A percentile compares a stretch with the other conserved stretches of the same genome.
These are phyloP conservation scores for Talaromyces rugulosus DNA, from an alignment of 2,329 filamentous ascomycete genomes.

Conservation along the genomic window DNA sequence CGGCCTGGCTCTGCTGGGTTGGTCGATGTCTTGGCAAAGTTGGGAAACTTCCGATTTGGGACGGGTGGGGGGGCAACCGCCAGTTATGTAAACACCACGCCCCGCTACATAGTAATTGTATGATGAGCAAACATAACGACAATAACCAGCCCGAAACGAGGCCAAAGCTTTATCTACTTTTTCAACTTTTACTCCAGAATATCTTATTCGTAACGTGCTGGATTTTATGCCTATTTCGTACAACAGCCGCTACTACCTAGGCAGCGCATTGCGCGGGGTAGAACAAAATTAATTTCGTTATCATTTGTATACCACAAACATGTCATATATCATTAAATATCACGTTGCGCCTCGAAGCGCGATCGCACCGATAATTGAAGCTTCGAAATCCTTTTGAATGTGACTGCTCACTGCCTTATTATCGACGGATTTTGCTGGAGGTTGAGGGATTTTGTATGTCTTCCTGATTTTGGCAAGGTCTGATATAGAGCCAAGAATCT, in stretches of 20 bases:
- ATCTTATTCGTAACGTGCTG: not conserved
- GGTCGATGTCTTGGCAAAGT: constrained; percentile 30
- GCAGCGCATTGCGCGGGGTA: not conserved
- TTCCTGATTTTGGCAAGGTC: constrained; percentile 72
- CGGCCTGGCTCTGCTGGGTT: not conserved
- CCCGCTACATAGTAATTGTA: not conserved
- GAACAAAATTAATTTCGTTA: not conserved
- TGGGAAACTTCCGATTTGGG: constrained; percentile 27
- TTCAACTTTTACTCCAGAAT: not conserved
- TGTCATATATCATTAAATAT: constrained; percentile 12
- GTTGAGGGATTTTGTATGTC: constrained; percentile 74
- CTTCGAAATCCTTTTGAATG: constrained; percentile 50
- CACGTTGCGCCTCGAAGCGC: constrained; percentile 61
- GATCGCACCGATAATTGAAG: constrained; percentile 70
- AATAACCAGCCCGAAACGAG: not conserved
- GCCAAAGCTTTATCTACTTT: not conserved
- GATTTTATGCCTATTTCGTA: not conserved
- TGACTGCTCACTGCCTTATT: constrained; percentile 17
- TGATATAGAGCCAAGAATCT: constrained; percentile 53
- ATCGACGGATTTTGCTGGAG: constrained; percentile 39
- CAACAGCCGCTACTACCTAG: not conserved
- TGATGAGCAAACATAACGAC: not conserved
- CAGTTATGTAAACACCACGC: constrained; percentile 5
- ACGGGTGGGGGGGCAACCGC: constrained; percentile 32
- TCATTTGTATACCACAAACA: not conserved